Evolutionary conservation across 2,329 filamentous ascomycete species (phyloP), one percentile per base, ranked within the genome.

Genomic region (Fusarium agapanthi): DNA sequence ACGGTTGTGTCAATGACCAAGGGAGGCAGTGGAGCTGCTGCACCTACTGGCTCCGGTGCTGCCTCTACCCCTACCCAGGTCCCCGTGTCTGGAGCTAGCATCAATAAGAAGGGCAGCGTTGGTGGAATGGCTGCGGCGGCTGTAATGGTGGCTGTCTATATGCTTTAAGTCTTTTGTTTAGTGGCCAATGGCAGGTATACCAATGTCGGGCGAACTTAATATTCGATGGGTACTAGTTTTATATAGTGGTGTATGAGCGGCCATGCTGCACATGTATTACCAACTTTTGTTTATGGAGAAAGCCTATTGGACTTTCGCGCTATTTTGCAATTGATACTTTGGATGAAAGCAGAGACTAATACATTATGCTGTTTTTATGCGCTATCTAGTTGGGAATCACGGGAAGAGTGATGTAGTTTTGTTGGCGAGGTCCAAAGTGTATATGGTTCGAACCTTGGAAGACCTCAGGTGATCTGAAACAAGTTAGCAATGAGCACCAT

Each of bases 331-430:
- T 10, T 54, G 11, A n/a, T 18, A 18, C 11, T 14, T n/a, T 18
- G 4, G 11, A 40, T 11, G 0, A 22, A 16, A 1, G 7, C 2
- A 54, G 10, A 16, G 1, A 40, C 14, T 20, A 54, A 8, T 59
- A 30, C 38, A 30, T 60, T 18, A 37, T 26, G 13, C 32, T 28
- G 20, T 35, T 43, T 34, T 22, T 35, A 0, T 24, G 7, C 16
- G 26, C 28, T 28, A 9, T 54, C 56, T 72, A 74, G 20, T 61
- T 69, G 4, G 87, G 86, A 59, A 90, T 86, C 28, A 89, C 76
- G 2, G 88, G 88, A 53, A 90, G 74, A 1, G 81, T 84, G 18
- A 90, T 79, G 74, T 85, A 90, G 75, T 89, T 90, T 44, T 83
- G 76, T 44, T 82, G 78, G 41, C 80, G 80, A 6, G 82, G 80